Evolutionary conservation across 2,329 filamentous ascomycete genomes (phyloP).

Genomic region (Aspergillus sp.): DNA sequence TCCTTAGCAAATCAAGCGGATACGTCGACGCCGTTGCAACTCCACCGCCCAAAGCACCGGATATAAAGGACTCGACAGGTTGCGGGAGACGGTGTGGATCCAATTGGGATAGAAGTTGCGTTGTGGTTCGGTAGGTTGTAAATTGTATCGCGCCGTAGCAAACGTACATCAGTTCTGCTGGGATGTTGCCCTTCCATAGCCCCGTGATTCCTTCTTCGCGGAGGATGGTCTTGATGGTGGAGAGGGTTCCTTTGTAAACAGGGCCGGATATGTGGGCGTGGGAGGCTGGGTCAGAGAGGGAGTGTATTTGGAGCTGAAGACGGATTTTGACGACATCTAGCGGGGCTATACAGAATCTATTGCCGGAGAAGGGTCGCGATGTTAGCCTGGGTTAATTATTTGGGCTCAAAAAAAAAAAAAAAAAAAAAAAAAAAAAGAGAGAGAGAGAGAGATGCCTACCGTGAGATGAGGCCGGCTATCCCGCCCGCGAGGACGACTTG

Average conservation of each 20-base stretch:
- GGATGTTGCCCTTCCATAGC: slow-evolving; percentile 97
- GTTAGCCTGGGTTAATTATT: not conserved
- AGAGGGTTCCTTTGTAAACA: slow-evolving; percentile 48
- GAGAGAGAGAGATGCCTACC: slow-evolving; percentile 50
- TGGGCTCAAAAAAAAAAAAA: not conserved
- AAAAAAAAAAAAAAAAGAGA: too few species aligned
- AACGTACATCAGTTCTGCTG: slow-evolving; percentile 91
- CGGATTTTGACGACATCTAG: slow-evolving; percentile 98
- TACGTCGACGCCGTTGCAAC: slow-evolving; percentile 82
- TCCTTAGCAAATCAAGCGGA: slow-evolving; percentile 87
- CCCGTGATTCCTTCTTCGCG: slow-evolving; percentile 41
- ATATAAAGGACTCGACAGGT: slow-evolving; percentile 74
- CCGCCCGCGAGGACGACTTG: slow-evolving; percentile 68
- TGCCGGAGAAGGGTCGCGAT: not conserved
- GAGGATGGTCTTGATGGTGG: slow-evolving; percentile 7
- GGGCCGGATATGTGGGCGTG: slow-evolving; percentile 49
- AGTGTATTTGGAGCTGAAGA: slow-evolving; percentile 88
- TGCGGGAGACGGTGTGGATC: slow-evolving; percentile 57
- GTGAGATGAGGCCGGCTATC: slow-evolving; percentile 80
- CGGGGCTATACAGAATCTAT: slow-evolving; percentile 86
- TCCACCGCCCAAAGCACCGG: slow-evolving; percentile 80
- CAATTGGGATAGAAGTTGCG: slow-evolving; percentile 62
- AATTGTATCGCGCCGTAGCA: slow-evolving; percentile 90
- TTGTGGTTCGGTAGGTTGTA: slow-evolving; percentile 76
- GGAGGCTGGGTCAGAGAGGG: slow-evolving; percentile 70